Conservation (phyloP, 2,329 filamentous ascomycete species). For the Microsporum ferrugineum region DNA sequence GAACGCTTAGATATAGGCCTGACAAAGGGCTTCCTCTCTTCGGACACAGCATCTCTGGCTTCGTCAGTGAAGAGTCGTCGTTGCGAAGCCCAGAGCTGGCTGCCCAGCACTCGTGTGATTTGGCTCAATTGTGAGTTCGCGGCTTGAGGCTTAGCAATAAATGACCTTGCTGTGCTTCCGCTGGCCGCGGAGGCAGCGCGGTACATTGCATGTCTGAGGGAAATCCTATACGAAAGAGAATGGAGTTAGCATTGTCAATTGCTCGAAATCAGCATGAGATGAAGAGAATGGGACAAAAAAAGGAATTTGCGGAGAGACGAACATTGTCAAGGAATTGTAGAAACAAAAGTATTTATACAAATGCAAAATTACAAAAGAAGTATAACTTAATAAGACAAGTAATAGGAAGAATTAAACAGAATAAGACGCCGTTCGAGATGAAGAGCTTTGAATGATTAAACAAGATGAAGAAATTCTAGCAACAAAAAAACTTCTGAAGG, state of each 20-base stretch:
- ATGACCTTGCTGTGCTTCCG: slow-evolving; percentile 1
- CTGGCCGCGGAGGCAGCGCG: slow-evolving; percentile 7
- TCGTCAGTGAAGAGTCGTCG: slow-evolving; percentile 4
- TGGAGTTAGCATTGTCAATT: background rate
- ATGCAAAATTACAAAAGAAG: background rate
- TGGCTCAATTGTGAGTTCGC: background rate
- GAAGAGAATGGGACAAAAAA: background rate
- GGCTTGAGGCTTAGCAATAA: slow-evolving; percentile 5
- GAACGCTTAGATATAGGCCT: background rate
- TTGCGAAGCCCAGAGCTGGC: background rate
- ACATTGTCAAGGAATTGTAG: slow-evolving; percentile 7
- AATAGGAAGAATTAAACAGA: background rate
- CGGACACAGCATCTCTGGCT: background rate
- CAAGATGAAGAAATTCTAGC: background rate
- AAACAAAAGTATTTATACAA: background rate
- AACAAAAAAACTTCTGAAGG: background rate
- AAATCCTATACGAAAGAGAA: slow-evolving; percentile 7
- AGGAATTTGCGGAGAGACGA: background rate
- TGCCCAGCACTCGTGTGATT: background rate
- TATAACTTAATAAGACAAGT: background rate
- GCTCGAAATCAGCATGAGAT: background rate
- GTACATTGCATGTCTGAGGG: slow-evolving; percentile 12
- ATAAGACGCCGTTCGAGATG: background rate
- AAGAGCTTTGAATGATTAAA: background rate
- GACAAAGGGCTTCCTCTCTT: background rate